Evolutionary conservation across 2,329 filamentous ascomycete species (phyloP), one percentile per base, ranked within the genome.

Genomic region (Pseudocercospora pini-densiflorae): DNA sequence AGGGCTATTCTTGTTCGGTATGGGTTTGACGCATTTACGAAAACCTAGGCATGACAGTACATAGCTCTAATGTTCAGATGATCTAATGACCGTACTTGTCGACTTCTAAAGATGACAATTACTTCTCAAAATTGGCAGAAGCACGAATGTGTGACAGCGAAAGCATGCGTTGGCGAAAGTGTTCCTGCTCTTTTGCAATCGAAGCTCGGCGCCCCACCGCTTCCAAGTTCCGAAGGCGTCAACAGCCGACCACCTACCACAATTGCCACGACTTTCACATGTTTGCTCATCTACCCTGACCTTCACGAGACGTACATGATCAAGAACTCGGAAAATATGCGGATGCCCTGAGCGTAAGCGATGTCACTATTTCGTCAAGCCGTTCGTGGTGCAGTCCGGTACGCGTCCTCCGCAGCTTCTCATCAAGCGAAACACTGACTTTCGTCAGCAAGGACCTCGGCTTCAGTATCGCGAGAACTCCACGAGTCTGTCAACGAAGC

Each of bases 401-500:
- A 40, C 55, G 55, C 55, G 31, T 31, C 16, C 21, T 33, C 19
- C 24, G 19, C 31, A 58, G 16, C 29, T n/a, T 27, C 3, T 24
- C 21, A 8, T n/a, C 31, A 23, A 12, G 55, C 55, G 55, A 36
- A 27, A 40, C 31, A 31, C 55, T 58, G 55, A 58, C 29, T 40
- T 14, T 43, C 0, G 55, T 58, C 19, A 58, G 55, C 55, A 58
- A 58, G 31, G 19, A 58, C 31, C 55, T 58, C 31, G 55, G 31
- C 31, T 58, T 23, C 23, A 9, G 33, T 21, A 19, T 40, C n/a
- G n/a, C 55, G 31, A 58, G 55, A 14, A 23, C 33, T 7, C 3
- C 23, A 23, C 55, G 31, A 36, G 9, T 43, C 5, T 6, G 10
- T 58, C 16, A 9, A 58, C 5, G 55, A 21, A 10, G 6, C 9